Base-by-base conservation (phyloP, 2,329 filamentous ascomycete genomes). In the Pseudocercospora vitis region DNA sequence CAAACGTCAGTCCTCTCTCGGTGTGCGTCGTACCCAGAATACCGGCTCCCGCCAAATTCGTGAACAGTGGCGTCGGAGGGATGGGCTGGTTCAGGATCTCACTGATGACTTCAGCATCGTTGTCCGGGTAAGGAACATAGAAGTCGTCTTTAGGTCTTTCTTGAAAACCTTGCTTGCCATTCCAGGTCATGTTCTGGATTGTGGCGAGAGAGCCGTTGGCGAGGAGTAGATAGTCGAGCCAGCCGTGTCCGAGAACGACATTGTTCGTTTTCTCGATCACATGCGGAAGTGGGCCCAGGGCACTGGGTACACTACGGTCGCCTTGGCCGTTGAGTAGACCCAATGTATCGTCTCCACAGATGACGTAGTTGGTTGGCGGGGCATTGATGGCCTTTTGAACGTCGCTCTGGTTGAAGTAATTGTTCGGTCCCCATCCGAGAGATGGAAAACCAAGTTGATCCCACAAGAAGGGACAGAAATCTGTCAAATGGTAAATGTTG, bases 311-410 rank as follows among this genome's bases (percentile, higher is more conserved):
- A 21, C 21, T 52, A 35, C 33, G 51, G 28, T 42, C 51, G 6
- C 14, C 24, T 12, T 14, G 24, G 8, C 21, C n/a, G 16, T 16
- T 21, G 7, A 7, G 19, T 1, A 23, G 57, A 7, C 26, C 44
- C 3, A 68, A 58, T 19, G 45, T 51, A 8, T 53, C 48, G 24
- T 60, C 56, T 23, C 65, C 57, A 55, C 66, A 69, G 48, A 67
- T 56, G 1, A 39, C 48, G 53, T 62, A 70, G 45, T 61, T 52
- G 18, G 50, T 54, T 6, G 53, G 49, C 3, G 69, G 69, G 9
- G 64, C 69, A 53, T 71, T 61, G 49, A 71, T 64, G 19, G 66
- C 66, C 11, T 59, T 57, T 53, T 71, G 67, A 12, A 71, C 69
- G 35, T 68, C 65, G 2, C 58, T 56, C 8, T 63, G 62, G 59